These are phyloP conservation scores for Hypoxylon sp. DNA, from an alignment of 2,329 filamentous ascomycete species.

Conservation along the genomic window DNA sequence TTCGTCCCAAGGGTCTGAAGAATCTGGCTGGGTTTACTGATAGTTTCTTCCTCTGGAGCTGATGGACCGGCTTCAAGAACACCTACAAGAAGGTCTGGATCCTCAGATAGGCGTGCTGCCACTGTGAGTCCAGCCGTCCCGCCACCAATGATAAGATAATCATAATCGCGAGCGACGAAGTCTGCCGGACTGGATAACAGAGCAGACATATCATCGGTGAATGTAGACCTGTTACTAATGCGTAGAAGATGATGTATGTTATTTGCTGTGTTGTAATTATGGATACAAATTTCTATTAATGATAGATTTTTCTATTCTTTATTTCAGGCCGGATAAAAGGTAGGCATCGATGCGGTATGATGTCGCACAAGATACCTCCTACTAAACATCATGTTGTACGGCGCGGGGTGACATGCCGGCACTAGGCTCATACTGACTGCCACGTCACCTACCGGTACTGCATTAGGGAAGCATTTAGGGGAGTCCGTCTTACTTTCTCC, in stretches of 20 bases:
- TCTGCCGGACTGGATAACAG: slow-evolving; percentile 6
- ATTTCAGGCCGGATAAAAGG: not conserved
- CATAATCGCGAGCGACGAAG: slow-evolving; percentile 28
- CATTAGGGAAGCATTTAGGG: not conserved
- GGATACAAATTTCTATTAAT: not conserved
- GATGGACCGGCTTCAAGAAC: slow-evolving; percentile 61
- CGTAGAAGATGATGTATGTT: not conserved
- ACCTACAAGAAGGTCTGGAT: slow-evolving; percentile 59
- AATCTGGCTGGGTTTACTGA: slow-evolving; percentile 58
- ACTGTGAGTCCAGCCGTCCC: slow-evolving; percentile 50
- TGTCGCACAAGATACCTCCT: not conserved
- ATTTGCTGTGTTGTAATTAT: no score
- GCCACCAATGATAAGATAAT: slow-evolving; percentile 48
- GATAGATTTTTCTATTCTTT: not conserved
- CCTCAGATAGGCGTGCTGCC: slow-evolving; percentile 62
- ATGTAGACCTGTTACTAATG: not conserved
- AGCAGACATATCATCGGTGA: not conserved
- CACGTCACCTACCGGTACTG: not conserved
- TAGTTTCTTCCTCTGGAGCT: slow-evolving; percentile 47
- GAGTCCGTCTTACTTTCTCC: no score
- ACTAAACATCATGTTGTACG: not conserved
- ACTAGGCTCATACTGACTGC: not conserved
- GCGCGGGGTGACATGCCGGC: not conserved
- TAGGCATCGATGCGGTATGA: not conserved
- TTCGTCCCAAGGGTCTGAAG: slow-evolving; percentile 56